phyloP scores from a whole-genome alignment of 306 rosid species.

The Coriaria nepalensis region DNA sequence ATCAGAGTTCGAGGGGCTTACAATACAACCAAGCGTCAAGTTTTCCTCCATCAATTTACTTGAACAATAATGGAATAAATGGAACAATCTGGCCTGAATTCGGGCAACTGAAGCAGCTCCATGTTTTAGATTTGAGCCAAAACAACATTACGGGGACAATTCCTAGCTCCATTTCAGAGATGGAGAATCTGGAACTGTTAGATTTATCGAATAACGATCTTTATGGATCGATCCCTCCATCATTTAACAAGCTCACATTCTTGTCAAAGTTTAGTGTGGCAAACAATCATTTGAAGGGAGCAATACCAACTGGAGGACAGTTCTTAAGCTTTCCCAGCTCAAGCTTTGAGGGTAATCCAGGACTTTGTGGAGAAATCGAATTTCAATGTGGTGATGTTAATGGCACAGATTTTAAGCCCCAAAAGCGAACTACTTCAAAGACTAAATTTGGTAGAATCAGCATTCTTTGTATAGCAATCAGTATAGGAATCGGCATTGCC shows the following conservation, averaged over 20 bases:
- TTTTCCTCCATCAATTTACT: slow-evolving; percentile 9
- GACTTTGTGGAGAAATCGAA: no score
- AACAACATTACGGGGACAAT: slow-evolving; percentile 15
- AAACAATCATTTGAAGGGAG: slow-evolving; percentile 15
- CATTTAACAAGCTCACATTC: slow-evolving; percentile 16
- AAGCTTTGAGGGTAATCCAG: slow-evolving; percentile 20
- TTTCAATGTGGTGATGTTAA: not conserved
- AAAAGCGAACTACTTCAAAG: slow-evolving; percentile 9
- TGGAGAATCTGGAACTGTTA: slow-evolving; percentile 13
- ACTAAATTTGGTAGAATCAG: no score
- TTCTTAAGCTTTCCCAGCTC: slow-evolving; percentile 11
- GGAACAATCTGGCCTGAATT: slow-evolving; percentile 22
- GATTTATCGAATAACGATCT: slow-evolving; percentile 22
- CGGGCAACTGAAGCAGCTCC: slow-evolving; percentile 15
- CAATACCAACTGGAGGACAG: slow-evolving; percentile 15
- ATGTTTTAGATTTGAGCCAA: slow-evolving; percentile 6
- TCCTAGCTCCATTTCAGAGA: slow-evolving; percentile 8
- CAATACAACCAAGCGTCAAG: slow-evolving; percentile 10
- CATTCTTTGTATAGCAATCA: slow-evolving; percentile 3
- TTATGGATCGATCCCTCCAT: slow-evolving; percentile 16
- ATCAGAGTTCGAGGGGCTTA: not conserved
- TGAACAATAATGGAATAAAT: slow-evolving; percentile 8
- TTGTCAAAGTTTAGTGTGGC: slow-evolving; percentile 16
- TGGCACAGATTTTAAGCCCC: not conserved
- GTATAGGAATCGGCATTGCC: slow-evolving; percentile 20